These are phyloP conservation scores for Neurospora crassa DNA, from an alignment of 2,329 filamentous ascomycete species.

Conservation along the genomic window DNA sequence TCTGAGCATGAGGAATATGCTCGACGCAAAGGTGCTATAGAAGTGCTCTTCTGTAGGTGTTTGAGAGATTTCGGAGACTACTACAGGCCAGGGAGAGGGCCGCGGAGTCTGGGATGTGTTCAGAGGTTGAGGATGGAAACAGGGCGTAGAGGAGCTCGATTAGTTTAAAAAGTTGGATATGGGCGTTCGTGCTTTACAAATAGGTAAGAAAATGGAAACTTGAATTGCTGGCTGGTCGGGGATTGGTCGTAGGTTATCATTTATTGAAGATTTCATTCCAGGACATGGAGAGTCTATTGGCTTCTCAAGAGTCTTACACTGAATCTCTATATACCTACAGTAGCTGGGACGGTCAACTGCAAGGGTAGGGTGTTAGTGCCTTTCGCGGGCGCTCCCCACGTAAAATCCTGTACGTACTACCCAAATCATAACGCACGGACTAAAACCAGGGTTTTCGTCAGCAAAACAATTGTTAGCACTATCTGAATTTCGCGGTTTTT, in stretches of 20 bases:
- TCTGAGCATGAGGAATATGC: not conserved
- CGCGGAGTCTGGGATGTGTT: not conserved
- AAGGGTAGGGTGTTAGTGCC: too few relatives aligned
- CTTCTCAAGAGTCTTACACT: not conserved
- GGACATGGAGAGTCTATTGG: not conserved
- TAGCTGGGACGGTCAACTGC: too few relatives aligned
- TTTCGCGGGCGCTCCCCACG: too few relatives aligned
- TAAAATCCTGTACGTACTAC: too few relatives aligned
- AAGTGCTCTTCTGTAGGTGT: not conserved
- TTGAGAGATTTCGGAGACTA: not conserved
- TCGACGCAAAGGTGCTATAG: not conserved
- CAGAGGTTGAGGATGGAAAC: not conserved
- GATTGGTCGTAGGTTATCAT: not conserved
- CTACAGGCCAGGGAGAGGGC: not conserved
- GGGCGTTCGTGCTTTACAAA: not conserved
- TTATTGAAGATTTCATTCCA: not conserved
- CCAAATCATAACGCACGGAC: too few relatives aligned
- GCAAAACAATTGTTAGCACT: too few relatives aligned
- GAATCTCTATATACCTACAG: too few relatives aligned
- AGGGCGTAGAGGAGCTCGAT: not conserved
- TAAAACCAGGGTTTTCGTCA: too few relatives aligned
- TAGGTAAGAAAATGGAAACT: not conserved
- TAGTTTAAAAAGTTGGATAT: not conserved
- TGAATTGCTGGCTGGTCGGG: not conserved
- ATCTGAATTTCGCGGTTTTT: too few relatives aligned